Evolutionary conservation across 495 filamentous ascomycete genomes (phyloP).

Genomic region (Filosporella fistucella): DNA sequence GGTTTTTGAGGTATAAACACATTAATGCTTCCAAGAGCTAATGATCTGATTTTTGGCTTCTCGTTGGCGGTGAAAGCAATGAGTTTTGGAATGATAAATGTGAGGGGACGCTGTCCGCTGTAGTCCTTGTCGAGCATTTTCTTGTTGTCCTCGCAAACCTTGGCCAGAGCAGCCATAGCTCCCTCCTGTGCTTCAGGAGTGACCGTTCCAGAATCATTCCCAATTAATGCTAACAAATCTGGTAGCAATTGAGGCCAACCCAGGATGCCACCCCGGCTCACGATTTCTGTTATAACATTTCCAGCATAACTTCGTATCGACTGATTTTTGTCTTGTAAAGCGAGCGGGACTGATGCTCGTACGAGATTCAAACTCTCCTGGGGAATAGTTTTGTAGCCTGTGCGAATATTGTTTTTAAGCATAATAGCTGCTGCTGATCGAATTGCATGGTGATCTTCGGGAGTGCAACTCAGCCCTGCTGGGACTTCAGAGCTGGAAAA

Average conservation of each 20-base stretch:
- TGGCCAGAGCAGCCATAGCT: constrained; percentile 85
- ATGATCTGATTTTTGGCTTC: constrained; percentile 67
- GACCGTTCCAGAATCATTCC: constrained; percentile 64
- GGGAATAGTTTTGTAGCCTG: constrained; percentile 65
- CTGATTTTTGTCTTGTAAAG: constrained; percentile 72
- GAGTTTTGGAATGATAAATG: constrained; percentile 86
- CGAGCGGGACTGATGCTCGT: constrained; percentile 68
- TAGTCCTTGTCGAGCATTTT: constrained; percentile 82
- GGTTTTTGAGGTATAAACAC: constrained; percentile 82
- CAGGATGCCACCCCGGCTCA: constrained; percentile 77
- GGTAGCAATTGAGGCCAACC: constrained; percentile 89
- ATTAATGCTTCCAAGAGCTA: constrained; percentile 81
- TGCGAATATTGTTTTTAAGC: constrained; percentile 87
- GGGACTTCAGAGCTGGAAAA: constrained; percentile 67
- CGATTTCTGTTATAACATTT: constrained; percentile 92
- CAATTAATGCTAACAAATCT: constrained; percentile 69
- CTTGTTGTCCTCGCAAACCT: constrained; percentile 96
- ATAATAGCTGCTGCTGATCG: constrained; percentile 85
- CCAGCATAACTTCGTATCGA: constrained; percentile 88
- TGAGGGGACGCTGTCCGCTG: constrained; percentile 77
- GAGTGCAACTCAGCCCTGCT: constrained; percentile 47
- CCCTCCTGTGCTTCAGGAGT: constrained; percentile 77
- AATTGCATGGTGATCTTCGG: constrained; percentile 63
- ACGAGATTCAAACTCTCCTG: constrained; percentile 67
- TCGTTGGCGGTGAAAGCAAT: constrained; percentile 77